phyloP scores from a whole-genome alignment of 352 stramenopile genomes.

The Hyaloperonospora arabidopsidis region DNA sequence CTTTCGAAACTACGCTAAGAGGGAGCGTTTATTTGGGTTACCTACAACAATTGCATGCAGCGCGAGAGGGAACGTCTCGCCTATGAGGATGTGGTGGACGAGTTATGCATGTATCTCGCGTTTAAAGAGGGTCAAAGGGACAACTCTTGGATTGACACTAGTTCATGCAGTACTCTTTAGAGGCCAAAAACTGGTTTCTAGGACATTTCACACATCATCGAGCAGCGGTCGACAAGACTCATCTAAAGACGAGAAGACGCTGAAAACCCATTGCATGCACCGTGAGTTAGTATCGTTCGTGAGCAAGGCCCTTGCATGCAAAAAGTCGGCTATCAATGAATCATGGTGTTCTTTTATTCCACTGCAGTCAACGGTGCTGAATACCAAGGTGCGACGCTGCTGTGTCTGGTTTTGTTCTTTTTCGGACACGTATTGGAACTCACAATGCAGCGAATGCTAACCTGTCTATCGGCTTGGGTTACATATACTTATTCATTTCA shows the following conservation, averaged over 20 bases:
- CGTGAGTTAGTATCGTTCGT: neutral
- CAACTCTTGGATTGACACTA: neutral
- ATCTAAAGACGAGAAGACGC: neutral
- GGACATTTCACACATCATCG: conserved; percentile 5
- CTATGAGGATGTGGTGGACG: too few relatives aligned
- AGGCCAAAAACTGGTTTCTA: conserved; percentile 19
- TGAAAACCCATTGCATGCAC: neutral
- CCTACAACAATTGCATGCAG: too few relatives aligned
- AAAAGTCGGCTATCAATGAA: neutral
- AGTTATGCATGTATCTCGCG: neutral
- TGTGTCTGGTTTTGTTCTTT: neutral
- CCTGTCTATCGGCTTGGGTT: neutral
- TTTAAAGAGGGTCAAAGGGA: neutral
- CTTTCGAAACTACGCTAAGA: too few relatives aligned
- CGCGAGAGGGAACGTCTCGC: too few relatives aligned
- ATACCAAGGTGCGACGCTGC: neutral
- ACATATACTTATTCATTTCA: neutral
- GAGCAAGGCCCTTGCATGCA: neutral
- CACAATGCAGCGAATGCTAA: neutral
- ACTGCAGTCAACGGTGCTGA: neutral
- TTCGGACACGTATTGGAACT: too few relatives aligned
- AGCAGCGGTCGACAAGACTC: neutral
- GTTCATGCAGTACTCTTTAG: conserved; percentile 16
- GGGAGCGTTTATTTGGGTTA: too few relatives aligned
- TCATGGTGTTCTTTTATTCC: neutral